Conservation (phyloP, 306 rosid genomes). For the Prunus campanulata region DNA sequence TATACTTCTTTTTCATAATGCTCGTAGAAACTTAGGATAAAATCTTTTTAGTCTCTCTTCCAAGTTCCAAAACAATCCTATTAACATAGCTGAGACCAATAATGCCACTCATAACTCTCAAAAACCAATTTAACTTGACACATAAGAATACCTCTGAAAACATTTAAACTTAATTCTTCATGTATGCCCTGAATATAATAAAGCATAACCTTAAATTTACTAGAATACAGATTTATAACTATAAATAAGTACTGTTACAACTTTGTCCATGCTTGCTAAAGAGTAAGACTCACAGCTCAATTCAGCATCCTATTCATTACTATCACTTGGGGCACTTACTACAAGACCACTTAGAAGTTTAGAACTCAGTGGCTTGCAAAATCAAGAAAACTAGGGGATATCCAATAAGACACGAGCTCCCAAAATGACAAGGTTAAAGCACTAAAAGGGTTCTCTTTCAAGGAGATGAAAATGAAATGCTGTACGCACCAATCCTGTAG, state of each 20-base stretch:
- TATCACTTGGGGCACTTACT: background rate
- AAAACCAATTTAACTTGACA: background rate
- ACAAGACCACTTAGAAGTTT: background rate
- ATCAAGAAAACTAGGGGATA: background rate
- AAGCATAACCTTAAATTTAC: background rate
- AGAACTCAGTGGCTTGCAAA: background rate
- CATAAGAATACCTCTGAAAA: background rate
- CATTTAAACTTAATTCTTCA: background rate
- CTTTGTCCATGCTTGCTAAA: too few relatives aligned
- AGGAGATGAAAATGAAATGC: constrained; percentile 5
- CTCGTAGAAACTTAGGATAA: background rate
- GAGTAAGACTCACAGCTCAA: background rate
- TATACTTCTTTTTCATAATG: background rate
- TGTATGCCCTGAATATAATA: background rate
- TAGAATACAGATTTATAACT: background rate
- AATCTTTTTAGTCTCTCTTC: background rate
- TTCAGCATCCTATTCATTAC: background rate
- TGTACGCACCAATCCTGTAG: constrained; percentile 70
- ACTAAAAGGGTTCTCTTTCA: background rate
- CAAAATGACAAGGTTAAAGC: background rate
- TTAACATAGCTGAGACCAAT: background rate
- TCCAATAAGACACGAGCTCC: background rate
- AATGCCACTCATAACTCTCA: background rate
- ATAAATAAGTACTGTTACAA: too few relatives aligned
- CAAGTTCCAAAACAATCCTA: background rate